These are phyloP conservation scores for Corylus heterophylla DNA, from an alignment of 306 rosid species.

Conservation along the genomic window DNA sequence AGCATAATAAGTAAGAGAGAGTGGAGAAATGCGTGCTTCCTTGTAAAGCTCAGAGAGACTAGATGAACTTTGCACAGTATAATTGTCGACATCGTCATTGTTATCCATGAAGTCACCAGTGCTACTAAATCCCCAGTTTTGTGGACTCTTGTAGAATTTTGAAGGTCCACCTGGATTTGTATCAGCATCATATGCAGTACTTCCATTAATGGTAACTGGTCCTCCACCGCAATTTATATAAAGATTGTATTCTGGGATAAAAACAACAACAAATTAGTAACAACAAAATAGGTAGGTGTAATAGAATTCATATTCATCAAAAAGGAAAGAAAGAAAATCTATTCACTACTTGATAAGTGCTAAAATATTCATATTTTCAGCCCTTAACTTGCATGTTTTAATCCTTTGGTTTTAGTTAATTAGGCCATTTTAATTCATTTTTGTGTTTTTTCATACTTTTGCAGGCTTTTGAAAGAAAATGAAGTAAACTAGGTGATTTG, in stretches of 20 bases:
- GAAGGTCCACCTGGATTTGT: constrained; percentile 19
- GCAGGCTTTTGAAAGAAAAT: too few species aligned
- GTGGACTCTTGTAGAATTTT: neutral
- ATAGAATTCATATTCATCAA: neutral
- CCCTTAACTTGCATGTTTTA: too few species aligned
- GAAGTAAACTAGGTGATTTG: too few species aligned
- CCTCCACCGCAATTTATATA: constrained; percentile 48
- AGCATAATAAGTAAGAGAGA: constrained; percentile 47
- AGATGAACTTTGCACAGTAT: constrained; percentile 3
- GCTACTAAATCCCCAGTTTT: constrained; percentile 42
- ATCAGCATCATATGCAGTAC: constrained; percentile 23
- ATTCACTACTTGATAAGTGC: too few species aligned
- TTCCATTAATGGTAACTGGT: constrained; percentile 15
- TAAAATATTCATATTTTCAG: too few species aligned
- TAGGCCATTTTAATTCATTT: too few species aligned
- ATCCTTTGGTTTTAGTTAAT: too few species aligned
- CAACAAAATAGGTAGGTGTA: neutral
- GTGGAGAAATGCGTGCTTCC: constrained; percentile 49
- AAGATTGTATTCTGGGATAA: constrained; percentile 25
- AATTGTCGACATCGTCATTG: neutral
- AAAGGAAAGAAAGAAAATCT: too few species aligned
- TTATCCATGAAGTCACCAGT: constrained; percentile 34
- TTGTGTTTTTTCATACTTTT: too few species aligned
- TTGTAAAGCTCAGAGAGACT: constrained; percentile 34
- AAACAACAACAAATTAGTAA: neutral